These are phyloP conservation scores for Cyberlindnera xishuangbannaensis DNA, from an alignment of 805 yeast genomes.

Conservation along the genomic window DNA sequence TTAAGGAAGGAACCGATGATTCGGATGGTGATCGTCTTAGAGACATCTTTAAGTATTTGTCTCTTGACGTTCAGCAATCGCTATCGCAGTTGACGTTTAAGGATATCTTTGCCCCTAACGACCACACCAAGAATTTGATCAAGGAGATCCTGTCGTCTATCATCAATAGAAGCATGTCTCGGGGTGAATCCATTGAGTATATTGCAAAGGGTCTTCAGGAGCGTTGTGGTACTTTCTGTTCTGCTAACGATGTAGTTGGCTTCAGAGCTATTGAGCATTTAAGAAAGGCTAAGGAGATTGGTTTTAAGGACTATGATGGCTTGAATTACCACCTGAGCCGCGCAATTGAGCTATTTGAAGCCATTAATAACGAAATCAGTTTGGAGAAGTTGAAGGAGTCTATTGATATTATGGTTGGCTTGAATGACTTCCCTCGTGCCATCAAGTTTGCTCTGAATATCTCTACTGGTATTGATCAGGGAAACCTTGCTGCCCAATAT, in stretches of 20 bases:
- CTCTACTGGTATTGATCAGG: conserved; percentile 62
- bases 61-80: conserved; percentile 61
- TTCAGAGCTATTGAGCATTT: conserved; percentile 92
- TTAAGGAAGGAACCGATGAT: conserved; percentile 55
- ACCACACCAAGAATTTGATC: conserved; percentile 48
- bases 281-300: conserved; percentile 77
- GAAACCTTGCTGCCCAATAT: conserved; percentile 52
- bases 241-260: conserved; percentile 86
- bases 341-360: conserved; percentile 71
- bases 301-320: conserved; percentile 66
- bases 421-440: conserved; percentile 80
- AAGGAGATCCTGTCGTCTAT: conserved; percentile 86
- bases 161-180: conserved; percentile 79
- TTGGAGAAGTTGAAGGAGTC: conserved; percentile 80
- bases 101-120: conserved; percentile 70
- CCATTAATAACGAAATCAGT: conserved; percentile 71
- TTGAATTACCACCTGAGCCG: conserved; percentile 59
- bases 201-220: conserved; percentile 86
- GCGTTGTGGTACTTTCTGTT: conserved; percentile 91
- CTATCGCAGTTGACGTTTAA: conserved; percentile 63
- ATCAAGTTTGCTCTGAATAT: conserved; percentile 75
- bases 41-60: conserved; percentile 64
- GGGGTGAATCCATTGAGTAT: conserved; percentile 90
- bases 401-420: conserved; percentile 65
- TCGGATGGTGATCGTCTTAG: conserved; percentile 30